Base-by-base conservation (phyloP, 2,329 filamentous ascomycete genomes). In the Pseudogymnoascus sp. region DNA sequence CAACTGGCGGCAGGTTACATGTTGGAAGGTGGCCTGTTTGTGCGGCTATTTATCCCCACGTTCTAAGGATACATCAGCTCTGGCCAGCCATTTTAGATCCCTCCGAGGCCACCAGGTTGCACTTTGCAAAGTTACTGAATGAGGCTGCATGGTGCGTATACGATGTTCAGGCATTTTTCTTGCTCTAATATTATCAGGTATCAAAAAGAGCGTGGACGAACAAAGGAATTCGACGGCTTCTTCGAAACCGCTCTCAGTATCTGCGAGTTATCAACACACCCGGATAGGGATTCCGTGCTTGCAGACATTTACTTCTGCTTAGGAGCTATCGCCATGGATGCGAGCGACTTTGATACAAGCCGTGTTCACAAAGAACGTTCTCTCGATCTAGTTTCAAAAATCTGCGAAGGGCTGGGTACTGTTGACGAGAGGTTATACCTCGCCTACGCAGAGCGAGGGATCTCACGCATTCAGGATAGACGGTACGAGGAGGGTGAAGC, bases 31-130 rank as follows among this genome's bases (percentile, higher is more conserved):
- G 68, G 69, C 66, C 67, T 63, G 21, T 31, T 27, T 71, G 67
- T 62, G 65, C 69, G 18, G 65, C 59, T 12, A 60, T 71, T 8
- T 71, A 69, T 36, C 70, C 69, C 10, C 68, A 72, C 52, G 61
- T 71, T 7, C 18, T 67, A 27, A 66, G 21, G 40, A 59, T 71
- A 25, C 65, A 70, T 58, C 65, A 70, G 42, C 40, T 39, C 36
- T 39, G 36, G 36, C 35, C 58, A 52, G 13, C 40, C 7, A 64
- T 68, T 6, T 42, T 59, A 31, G 35, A 62, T 59, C 21, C 35
- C 13, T 64, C 61, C 9, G 62, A 65, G n/a, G 60, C 33, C 2
- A 64, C 62, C 21, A 65, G 27, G 10, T 55, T 69, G 60, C 64
- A 66, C 60, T 70, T 69, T 61, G 68, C 67, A 62, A 67, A 64